Evolutionary conservation across 1,284 basidiomycete genomes (phyloP).

Genomic region (Xanthoconium separans): DNA sequence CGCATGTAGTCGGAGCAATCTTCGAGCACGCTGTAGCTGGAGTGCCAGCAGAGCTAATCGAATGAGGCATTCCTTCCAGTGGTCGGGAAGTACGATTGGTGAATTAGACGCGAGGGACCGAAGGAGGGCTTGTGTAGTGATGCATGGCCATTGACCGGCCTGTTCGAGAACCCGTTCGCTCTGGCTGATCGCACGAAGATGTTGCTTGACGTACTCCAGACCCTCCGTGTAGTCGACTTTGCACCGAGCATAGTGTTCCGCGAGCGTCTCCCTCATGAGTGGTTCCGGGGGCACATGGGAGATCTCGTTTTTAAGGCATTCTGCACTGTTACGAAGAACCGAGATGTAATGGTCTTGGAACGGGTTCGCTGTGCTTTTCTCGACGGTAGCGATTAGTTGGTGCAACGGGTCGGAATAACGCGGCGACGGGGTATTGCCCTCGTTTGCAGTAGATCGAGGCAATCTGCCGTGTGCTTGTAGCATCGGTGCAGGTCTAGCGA

Average conservation of each 20-base stretch:
- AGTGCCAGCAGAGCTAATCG: slow-evolving; percentile 18
- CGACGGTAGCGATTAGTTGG: slow-evolving; percentile 9
- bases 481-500: slow-evolving; percentile 6
- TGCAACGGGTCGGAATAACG: background rate
- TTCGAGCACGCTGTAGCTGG: slow-evolving; percentile 33
- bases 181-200: slow-evolving; percentile 9
- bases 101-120: slow-evolving; percentile 22
- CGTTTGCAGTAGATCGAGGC: background rate
- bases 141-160: slow-evolving; percentile 33
- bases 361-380: background rate
- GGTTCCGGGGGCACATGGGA: background rate
- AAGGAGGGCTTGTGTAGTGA: slow-evolving; percentile 29
- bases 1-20: slow-evolving; percentile 10
- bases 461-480: background rate
- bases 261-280: slow-evolving; percentile 7
- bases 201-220: slow-evolving; percentile 7
- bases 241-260: slow-evolving; percentile 7
- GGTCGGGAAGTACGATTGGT: background rate
- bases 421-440: background rate
- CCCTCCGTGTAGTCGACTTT: background rate
- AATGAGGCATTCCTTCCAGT: slow-evolving; percentile 33
- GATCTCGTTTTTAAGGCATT: slow-evolving; percentile 11
- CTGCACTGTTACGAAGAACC: slow-evolving; percentile 17
- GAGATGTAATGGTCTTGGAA: slow-evolving; percentile 21
- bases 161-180: slow-evolving; percentile 16